A percentile compares a stretch with the other conserved stretches of the same genome.
These are phyloP conservation scores for Sclerotinia spermophila DNA, from an alignment of 2,329 filamentous ascomycete species.

Conservation along the genomic window DNA sequence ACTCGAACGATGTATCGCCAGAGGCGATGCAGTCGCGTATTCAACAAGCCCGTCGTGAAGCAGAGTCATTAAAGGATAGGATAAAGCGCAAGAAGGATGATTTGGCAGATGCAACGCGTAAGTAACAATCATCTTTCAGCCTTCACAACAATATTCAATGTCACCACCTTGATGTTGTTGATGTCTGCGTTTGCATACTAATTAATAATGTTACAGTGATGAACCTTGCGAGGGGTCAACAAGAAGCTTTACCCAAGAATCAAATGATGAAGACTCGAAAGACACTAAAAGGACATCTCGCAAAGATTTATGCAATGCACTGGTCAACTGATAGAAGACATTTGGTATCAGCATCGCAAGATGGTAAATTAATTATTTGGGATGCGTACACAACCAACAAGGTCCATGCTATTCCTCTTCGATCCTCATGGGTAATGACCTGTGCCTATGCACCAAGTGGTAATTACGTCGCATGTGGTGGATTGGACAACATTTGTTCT, in stretches of 20 bases:
- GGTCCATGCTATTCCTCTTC: constrained; percentile 94
- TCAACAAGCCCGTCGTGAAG: constrained; percentile 89
- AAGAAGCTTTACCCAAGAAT: constrained; percentile 87
- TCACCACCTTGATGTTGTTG: not conserved
- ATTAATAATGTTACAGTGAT: constrained; percentile 59
- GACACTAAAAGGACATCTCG: constrained; percentile 94
- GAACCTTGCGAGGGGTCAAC: constrained; percentile 86
- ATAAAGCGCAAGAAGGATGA: constrained; percentile 99
- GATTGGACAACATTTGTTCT: constrained; percentile 98
- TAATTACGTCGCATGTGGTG: constrained; percentile 97
- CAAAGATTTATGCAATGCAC: constrained; percentile 99
- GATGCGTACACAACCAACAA: constrained; percentile 99
- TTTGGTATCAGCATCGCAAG: constrained; percentile 95
- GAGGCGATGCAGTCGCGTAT: constrained; percentile 90
- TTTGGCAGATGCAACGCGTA: constrained; percentile 94
- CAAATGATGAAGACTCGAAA: constrained; percentile 95
- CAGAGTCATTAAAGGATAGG: constrained; percentile 93
- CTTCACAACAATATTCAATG: not conserved
- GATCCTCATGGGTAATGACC: constrained; percentile 99
- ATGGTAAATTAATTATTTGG: constrained; percentile 99
- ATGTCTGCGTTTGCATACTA: constrained; percentile 21
- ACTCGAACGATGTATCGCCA: constrained; percentile 60
- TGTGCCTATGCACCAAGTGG: constrained; percentile 98
- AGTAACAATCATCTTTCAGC: constrained; percentile 43
- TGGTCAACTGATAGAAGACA: constrained; percentile 98